Evolutionary conservation across 176 grass and related monocot species (phyloP).

Genomic region (Eleusine coracana): DNA sequence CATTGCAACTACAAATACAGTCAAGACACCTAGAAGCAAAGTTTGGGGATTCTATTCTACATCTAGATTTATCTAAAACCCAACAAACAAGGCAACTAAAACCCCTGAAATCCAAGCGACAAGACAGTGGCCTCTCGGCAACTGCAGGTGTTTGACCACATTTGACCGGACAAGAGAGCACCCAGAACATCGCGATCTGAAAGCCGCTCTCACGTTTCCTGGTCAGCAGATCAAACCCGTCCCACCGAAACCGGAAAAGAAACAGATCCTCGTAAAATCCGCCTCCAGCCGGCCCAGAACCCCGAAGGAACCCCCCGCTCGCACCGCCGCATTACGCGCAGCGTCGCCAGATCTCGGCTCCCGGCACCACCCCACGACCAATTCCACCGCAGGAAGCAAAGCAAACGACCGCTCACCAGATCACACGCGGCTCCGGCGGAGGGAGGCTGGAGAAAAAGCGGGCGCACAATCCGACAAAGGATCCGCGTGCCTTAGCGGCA

Average conservation of each 20-base stretch:
- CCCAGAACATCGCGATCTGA: conserved; percentile 42
- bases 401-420: conserved; percentile 46
- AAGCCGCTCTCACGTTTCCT: background rate
- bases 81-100: background rate
- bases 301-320: background rate
- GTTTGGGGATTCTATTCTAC: conserved; percentile 3
- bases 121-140: background rate
- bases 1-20: conserved; percentile 19
- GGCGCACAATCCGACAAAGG: background rate
- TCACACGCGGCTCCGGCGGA: conserved; percentile 16
- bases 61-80: conserved; percentile 38
- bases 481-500: too few species aligned
- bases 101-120: background rate
- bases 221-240: background rate
- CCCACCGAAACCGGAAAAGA: background rate
- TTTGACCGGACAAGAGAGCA: conserved; percentile 27
- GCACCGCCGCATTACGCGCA: conserved; percentile 9
- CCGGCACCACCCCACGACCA: background rate
- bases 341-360: conserved; percentile 32
- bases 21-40: background rate
- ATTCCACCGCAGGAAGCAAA: background rate
- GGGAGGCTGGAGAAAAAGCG: background rate
- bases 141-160: conserved; percentile 25
- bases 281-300: background rate
- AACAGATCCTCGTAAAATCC: conserved; percentile 37